A percentile compares a stretch with the other conserved stretches of the same genome.
Conservation (phyloP, 257 asterid genomes). For the Solanum chaucha region DNA sequence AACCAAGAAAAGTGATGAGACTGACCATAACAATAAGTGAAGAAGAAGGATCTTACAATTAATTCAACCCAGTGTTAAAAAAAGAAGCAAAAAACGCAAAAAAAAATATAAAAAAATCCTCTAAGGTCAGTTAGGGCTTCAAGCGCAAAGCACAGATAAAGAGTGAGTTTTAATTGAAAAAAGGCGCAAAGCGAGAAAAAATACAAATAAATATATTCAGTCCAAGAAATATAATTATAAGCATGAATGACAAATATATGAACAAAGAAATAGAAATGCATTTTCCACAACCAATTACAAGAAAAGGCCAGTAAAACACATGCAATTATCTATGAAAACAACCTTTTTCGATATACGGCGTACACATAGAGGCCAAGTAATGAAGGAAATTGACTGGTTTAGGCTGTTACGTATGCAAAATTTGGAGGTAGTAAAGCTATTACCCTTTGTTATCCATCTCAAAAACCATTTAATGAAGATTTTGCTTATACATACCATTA, state of each 20-base stretch:
- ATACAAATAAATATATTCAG: background rate
- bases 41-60: background rate
- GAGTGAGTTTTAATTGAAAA: background rate
- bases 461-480: background rate
- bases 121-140: background rate
- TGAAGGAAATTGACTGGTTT: background rate
- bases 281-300: background rate
- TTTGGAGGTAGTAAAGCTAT: background rate
- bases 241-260: background rate
- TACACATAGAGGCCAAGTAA: background rate
- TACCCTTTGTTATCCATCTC: background rate
- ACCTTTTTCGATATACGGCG: background rate
- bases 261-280: background rate
- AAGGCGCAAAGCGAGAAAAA: background rate
- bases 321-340: background rate
- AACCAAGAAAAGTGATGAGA: background rate
- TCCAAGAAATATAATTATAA: background rate
- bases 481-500: background rate
- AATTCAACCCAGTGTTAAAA: background rate
- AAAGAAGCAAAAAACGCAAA: too few relatives aligned
- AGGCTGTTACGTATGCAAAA: background rate
- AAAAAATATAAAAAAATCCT: too few relatives aligned
- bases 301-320: background rate
- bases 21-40: background rate
- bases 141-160: background rate